Conservation (phyloP, 1,284 basidiomycete genomes). For the Malassezia yamatoensis region DNA sequence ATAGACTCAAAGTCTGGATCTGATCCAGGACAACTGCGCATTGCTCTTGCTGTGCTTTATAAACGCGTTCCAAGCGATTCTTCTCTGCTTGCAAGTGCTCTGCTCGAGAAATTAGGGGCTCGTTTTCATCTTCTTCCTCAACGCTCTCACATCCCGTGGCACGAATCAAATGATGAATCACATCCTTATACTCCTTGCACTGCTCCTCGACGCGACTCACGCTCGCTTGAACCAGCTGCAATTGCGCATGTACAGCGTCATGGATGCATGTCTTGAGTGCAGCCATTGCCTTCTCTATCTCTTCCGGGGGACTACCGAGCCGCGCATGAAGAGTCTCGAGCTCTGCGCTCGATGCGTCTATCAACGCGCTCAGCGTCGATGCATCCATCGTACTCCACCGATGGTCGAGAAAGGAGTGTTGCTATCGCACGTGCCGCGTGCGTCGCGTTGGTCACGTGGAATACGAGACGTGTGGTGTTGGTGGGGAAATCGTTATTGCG, state of each 20-base stretch:
- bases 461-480: no score
- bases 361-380: slow-evolving; percentile 27
- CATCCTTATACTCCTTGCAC: slow-evolving; percentile 21
- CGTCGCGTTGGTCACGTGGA: slow-evolving; percentile 14
- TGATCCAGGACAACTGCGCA: slow-evolving; percentile 1
- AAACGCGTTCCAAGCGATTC: slow-evolving; percentile 10
- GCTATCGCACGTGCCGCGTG: slow-evolving; percentile 12
- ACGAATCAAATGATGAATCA: slow-evolving; percentile 15
- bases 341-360: slow-evolving; percentile 30
- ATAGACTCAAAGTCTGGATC: slow-evolving; percentile 5
- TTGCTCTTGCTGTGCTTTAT: slow-evolving; percentile 12
- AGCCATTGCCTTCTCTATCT: slow-evolving; percentile 29
- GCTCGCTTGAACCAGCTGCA: slow-evolving; percentile 28
- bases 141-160: not conserved
- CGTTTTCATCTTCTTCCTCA: not conserved
- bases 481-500: no score
- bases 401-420: not conserved
- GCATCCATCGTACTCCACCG: slow-evolving; percentile 28
- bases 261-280: slow-evolving; percentile 34
- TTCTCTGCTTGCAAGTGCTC: slow-evolving; percentile 8
- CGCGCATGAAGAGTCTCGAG: slow-evolving; percentile 29
- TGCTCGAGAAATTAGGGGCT: slow-evolving; percentile 16
- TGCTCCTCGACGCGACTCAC: slow-evolving; percentile 25
- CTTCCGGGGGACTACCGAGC: slow-evolving; percentile 34
- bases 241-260: slow-evolving; percentile 37